phyloP scores from a whole-genome alignment of 441 rosid species.

The Eruca vesicaria region DNA sequence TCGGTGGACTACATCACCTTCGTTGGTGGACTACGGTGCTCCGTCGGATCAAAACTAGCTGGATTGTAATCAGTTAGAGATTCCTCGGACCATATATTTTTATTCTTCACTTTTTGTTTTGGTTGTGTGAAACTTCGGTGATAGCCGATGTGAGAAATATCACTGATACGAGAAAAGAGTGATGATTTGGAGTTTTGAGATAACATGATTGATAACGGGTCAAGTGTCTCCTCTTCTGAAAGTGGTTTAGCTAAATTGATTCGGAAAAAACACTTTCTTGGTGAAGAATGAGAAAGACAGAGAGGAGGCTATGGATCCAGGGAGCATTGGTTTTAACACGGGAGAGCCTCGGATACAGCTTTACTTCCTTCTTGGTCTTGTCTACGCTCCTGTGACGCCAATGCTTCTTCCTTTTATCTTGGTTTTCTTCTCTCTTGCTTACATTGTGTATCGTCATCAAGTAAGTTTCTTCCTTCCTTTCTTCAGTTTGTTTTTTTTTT shows the following conservation, averaged over 20 bases:
- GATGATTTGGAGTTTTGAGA: not conserved
- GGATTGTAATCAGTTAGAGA: not conserved
- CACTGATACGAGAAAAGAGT: not conserved
- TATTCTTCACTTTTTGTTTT: too few species aligned
- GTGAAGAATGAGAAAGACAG: constrained; percentile 95
- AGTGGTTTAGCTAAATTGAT: not conserved
- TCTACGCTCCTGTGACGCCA: constrained; percentile 80
- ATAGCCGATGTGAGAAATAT: not conserved
- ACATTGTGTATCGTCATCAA: constrained; percentile 81
- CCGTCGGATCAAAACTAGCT: not conserved
- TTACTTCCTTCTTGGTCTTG: constrained; percentile 83
- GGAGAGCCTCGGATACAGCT: constrained; percentile 22
- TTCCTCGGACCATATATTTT: not conserved
- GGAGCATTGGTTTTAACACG: constrained; percentile 76
- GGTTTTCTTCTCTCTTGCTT: constrained; percentile 75
- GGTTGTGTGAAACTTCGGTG: not conserved
- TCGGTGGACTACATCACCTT: too few species aligned
- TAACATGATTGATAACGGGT: not conserved
- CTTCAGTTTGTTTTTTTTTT: too few species aligned
- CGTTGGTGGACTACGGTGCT: too few species aligned
- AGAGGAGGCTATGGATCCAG: constrained; percentile 90
- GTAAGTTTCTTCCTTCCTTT: too few species aligned
- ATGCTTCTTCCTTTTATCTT: constrained; percentile 78
- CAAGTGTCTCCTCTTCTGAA: not conserved
- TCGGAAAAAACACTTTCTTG: constrained; percentile 66